These are phyloP conservation scores for Magnaporthiopsis rhizophila DNA, from an alignment of 2,329 filamentous ascomycete species.

Conservation along the genomic window DNA sequence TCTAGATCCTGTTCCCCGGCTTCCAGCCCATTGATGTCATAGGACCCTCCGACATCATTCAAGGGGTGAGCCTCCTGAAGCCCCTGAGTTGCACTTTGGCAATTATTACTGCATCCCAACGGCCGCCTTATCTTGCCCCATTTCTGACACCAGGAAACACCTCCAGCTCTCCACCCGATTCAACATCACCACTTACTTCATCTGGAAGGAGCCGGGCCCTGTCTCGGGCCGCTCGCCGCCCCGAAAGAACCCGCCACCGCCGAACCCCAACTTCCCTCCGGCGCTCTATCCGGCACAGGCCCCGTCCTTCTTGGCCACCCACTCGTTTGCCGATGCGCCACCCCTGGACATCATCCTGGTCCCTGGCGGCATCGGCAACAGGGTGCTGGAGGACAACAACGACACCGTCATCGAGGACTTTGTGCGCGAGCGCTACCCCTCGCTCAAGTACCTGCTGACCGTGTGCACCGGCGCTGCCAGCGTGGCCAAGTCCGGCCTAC, in stretches of 20 bases:
- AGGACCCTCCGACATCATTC: constrained; percentile 1
- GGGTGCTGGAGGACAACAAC: constrained; percentile 10
- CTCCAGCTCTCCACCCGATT: constrained; percentile 12
- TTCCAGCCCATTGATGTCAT: constrained; percentile 4
- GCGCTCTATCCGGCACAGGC: constrained; percentile 8
- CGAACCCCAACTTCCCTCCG: constrained; percentile 1
- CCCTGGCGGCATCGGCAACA: constrained; percentile 17
- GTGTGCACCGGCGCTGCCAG: constrained; percentile 42
- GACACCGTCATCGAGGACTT: constrained; percentile 14
- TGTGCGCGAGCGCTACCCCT: constrained; percentile 9
- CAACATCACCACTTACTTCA: constrained; percentile 19
- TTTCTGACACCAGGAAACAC: background rate
- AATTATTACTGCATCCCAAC: background rate
- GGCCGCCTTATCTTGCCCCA: background rate
- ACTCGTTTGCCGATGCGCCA: constrained; percentile 17
- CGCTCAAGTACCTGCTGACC: constrained; percentile 19
- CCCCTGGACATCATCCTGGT: constrained; percentile 19
- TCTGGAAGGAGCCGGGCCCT: constrained; percentile 16
- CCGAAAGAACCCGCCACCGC: constrained; percentile 4
- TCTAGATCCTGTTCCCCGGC: constrained; percentile 4
- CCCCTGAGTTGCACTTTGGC: background rate
- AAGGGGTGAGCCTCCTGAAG: constrained; percentile 2
- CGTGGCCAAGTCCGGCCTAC: constrained; percentile 38
- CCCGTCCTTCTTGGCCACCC: constrained; percentile 13
- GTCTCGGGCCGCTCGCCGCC: constrained; percentile 11